A percentile compares a stretch with the other conserved stretches of the same genome.
Evolutionary conservation across 2,329 filamentous ascomycete species (phyloP).

Genomic region (Phyllosticta citribraziliensis): DNA sequence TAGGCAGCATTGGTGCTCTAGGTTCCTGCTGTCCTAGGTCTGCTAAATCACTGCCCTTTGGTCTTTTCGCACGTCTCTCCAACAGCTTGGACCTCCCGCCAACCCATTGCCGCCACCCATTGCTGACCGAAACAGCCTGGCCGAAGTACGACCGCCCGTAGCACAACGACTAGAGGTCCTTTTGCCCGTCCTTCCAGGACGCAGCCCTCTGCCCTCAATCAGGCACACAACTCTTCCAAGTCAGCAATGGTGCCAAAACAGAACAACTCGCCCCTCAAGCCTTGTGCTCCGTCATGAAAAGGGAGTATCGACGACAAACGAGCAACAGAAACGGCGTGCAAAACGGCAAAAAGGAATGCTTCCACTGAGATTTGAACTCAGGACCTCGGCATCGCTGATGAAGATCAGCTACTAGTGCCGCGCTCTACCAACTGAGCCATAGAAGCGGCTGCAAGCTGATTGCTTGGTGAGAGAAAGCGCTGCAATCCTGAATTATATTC

Average conservation of each 20-base stretch:
- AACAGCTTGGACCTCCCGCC: not conserved
- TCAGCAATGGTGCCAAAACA: not conserved
- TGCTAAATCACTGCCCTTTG: too few species aligned
- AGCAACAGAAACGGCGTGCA: not conserved
- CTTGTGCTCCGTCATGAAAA: too few species aligned
- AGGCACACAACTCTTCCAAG: not conserved
- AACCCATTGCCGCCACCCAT: not conserved
- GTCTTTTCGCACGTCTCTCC: not conserved
- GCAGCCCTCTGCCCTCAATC: not conserved
- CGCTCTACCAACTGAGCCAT: constrained; percentile 11
- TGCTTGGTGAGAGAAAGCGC: not conserved
- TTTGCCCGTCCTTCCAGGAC: not conserved
- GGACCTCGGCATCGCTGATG: constrained; percentile 8
- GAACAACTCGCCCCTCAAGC: too few species aligned
- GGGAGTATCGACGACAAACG: not conserved
- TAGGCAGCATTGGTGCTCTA: too few species aligned
- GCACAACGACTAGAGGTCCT: not conserved
- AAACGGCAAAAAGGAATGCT: constrained; percentile 5
- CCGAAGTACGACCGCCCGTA: not conserved
- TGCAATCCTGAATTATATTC: not conserved
- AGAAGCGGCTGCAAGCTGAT: not conserved
- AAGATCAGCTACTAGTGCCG: constrained; percentile 5
- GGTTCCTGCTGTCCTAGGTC: too few species aligned
- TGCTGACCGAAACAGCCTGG: not conserved
- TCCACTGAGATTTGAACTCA: constrained; percentile 11